Conservation (phyloP, 163 green algal species). For the Scenedesmus sp. region DNA sequence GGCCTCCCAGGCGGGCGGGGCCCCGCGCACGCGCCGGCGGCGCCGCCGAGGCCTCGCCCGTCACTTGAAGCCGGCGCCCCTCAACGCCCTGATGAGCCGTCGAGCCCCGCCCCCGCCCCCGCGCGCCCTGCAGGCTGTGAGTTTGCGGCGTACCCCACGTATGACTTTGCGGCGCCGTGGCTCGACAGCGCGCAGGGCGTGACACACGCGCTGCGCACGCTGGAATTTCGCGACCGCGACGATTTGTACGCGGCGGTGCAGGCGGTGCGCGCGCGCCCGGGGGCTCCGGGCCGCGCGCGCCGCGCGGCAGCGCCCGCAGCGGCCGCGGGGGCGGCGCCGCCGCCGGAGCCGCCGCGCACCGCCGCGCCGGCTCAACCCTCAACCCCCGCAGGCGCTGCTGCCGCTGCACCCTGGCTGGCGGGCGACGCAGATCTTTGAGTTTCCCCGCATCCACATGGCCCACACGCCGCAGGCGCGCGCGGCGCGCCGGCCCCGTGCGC, state of each 20-base stretch:
- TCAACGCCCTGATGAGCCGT: too few species aligned
- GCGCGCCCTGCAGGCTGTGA: background rate
- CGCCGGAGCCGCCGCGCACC: too few species aligned
- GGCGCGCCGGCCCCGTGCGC: too few species aligned
- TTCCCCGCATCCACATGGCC: constrained; percentile 37
- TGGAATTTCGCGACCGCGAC: constrained; percentile 66
- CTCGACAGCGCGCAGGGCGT: constrained; percentile 94
- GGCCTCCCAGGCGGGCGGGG: too few species aligned
- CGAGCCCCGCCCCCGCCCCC: too few species aligned
- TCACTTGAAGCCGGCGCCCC: too few species aligned
- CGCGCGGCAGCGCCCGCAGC: background rate
- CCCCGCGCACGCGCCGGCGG: too few species aligned
- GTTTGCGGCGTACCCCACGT: constrained; percentile 91
- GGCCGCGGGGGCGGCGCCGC: too few species aligned
- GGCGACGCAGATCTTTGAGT: constrained; percentile 22
- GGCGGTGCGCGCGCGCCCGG: background rate
- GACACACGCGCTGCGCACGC: constrained; percentile 95
- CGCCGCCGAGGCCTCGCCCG: too few species aligned
- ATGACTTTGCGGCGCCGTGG: constrained; percentile 98
- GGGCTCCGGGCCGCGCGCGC: background rate
- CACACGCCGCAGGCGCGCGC: constrained; percentile 32
- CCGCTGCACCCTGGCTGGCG: constrained; percentile 9
- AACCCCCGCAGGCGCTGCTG: constrained; percentile 6
- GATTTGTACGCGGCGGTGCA: constrained; percentile 17
- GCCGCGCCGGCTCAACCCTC: too few species aligned